These are phyloP conservation scores for Rhizophagus prolifer DNA, from an alignment of 192 early-diverging fungal genomes.

Conservation along the genomic window DNA sequence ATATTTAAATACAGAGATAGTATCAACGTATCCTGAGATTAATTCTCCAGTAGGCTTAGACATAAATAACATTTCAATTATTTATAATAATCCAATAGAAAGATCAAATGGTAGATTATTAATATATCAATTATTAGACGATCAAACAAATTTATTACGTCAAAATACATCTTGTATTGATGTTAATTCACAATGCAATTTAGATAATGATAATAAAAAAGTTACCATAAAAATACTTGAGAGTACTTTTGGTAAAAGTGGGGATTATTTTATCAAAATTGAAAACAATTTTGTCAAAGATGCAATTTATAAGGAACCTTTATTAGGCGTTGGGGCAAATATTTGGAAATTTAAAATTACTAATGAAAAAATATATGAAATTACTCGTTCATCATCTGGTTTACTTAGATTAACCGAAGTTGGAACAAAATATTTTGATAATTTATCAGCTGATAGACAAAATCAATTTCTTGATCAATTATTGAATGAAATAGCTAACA, in stretches of 20 bases:
- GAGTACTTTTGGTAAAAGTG: background rate
- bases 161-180: background rate
- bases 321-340: background rate
- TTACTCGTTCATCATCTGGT: background rate
- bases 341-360: conserved; percentile 2
- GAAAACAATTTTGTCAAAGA: background rate
- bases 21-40: too few species aligned
- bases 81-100: too few species aligned
- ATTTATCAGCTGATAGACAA: background rate
- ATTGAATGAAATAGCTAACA: background rate
- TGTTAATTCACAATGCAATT: background rate
- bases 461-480: background rate
- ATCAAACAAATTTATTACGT: too few species aligned
- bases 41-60: too few species aligned
- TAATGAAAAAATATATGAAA: background rate
- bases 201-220: background rate
- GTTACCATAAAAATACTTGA: background rate
- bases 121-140: too few species aligned
- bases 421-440: background rate
- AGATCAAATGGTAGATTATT: too few species aligned
- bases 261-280: background rate
- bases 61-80: too few species aligned
- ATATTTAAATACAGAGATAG: too few species aligned
- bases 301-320: background rate
- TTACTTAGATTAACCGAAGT: background rate